phyloP scores from a whole-genome alignment of 2,329 filamentous ascomycete genomes.

The Colletotrichum gigasporum region DNA sequence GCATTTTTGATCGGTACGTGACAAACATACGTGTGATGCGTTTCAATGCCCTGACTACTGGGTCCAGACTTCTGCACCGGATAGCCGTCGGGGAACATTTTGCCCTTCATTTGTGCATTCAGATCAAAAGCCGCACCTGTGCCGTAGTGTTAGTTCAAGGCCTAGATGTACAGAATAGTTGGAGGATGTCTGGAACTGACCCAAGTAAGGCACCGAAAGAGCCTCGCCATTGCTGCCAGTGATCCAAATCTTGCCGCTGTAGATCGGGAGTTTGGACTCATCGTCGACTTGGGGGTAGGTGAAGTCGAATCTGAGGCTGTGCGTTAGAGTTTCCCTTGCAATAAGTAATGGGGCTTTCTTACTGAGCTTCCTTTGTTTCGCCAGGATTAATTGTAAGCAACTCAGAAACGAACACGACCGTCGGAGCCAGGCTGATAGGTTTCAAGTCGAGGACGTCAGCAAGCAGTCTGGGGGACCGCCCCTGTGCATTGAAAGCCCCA shows the following conservation, averaged over 20 bases:
- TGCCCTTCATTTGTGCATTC: constrained; percentile 13
- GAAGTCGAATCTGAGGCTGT: constrained; percentile 36
- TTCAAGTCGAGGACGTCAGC: constrained; percentile 19
- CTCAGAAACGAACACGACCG: not conserved
- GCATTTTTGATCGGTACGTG: not conserved
- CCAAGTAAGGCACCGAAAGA: constrained; percentile 44
- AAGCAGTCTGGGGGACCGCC: constrained; percentile 17
- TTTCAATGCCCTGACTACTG: constrained; percentile 4
- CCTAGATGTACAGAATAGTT: too few relatives aligned
- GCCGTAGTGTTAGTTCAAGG: too few relatives aligned
- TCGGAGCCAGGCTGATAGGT: constrained; percentile 1
- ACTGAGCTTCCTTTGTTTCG: constrained; percentile 21
- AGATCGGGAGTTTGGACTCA: constrained; percentile 42
- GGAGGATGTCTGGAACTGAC: constrained; percentile 5
- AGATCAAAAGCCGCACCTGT: constrained; percentile 27
- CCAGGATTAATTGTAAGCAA: constrained; percentile 14
- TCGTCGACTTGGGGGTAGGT: constrained; percentile 36
- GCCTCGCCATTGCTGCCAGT: constrained; percentile 41
- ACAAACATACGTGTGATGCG: constrained; percentile 3
- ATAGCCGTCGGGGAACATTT: constrained; percentile 15
- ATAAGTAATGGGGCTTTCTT: not conserved
- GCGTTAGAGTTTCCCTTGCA: not conserved
- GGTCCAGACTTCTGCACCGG: constrained; percentile 19
- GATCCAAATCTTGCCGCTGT: constrained; percentile 45
- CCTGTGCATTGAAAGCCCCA: constrained; percentile 47